Evolutionary conservation across 2,329 filamentous ascomycete genomes (phyloP).

Genomic region (Colletotrichum salicis): DNA sequence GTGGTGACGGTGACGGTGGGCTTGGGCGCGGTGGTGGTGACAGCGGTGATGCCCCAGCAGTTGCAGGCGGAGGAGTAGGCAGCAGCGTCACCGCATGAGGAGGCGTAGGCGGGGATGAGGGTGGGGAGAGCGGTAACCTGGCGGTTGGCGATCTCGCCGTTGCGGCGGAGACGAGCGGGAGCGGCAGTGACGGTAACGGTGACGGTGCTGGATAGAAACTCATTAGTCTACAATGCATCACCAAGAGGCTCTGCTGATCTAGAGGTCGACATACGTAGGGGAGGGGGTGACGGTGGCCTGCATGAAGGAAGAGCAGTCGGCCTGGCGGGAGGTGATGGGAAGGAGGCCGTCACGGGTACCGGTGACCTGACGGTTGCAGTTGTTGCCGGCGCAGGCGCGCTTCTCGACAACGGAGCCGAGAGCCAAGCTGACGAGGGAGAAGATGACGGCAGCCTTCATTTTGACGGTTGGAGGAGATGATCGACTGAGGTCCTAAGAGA

Average conservation of each 20-base stretch:
- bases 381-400: slow-evolving; percentile 54
- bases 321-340: slow-evolving; percentile 47
- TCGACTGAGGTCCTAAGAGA: slow-evolving; percentile 37
- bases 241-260: neutral
- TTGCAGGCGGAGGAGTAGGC: slow-evolving; percentile 55
- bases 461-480: slow-evolving; percentile 41
- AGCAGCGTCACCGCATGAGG: slow-evolving; percentile 45
- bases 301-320: slow-evolving; percentile 55
- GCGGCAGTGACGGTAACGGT: slow-evolving; percentile 51
- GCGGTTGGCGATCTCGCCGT: slow-evolving; percentile 38
- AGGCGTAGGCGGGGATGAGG: slow-evolving; percentile 53
- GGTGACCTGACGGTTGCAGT: slow-evolving; percentile 59
- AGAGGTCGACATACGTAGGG: slow-evolving; percentile 47
- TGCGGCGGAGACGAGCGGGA: slow-evolving; percentile 44
- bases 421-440: slow-evolving; percentile 50
- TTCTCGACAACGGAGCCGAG: slow-evolving; percentile 48
- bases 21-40: slow-evolving; percentile 49
- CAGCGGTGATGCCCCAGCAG: slow-evolving; percentile 56
- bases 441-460: slow-evolving; percentile 54
- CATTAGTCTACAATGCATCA: slow-evolving; percentile 35
- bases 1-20: slow-evolving; percentile 55
- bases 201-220: slow-evolving; percentile 45
- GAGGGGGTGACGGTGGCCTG: slow-evolving; percentile 52
- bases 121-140: slow-evolving; percentile 46
- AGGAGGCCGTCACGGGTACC: slow-evolving; percentile 52